Conservation (phyloP, 2,329 filamentous ascomycete genomes). For the Penicillium olsonii region DNA sequence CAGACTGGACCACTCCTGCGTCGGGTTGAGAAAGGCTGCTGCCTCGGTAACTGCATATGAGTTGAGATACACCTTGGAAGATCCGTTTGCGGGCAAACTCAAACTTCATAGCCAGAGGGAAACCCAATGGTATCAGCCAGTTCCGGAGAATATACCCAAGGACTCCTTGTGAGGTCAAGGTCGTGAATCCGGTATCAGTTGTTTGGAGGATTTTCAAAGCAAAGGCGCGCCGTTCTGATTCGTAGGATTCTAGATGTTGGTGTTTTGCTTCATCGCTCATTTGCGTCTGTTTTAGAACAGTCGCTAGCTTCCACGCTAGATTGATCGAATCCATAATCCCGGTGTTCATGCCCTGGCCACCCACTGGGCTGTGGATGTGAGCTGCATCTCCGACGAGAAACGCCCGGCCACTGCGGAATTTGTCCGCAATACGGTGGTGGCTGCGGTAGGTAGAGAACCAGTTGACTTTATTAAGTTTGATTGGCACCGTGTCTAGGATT, state of each 20-base stretch:
- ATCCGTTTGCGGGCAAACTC: conserved; percentile 18
- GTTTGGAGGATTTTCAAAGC: conserved; percentile 45
- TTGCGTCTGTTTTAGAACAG: conserved; percentile 39
- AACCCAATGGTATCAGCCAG: conserved; percentile 42
- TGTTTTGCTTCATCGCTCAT: conserved; percentile 35
- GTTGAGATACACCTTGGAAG: conserved; percentile 45
- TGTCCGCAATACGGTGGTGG: conserved; percentile 45
- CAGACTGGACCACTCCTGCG: conserved; percentile 43
- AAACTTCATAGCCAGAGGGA: conserved; percentile 27
- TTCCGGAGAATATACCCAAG: conserved; percentile 45
- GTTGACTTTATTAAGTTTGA: conserved; percentile 32
- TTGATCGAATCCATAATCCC: conserved; percentile 58
- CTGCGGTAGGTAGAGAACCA: conserved; percentile 51
- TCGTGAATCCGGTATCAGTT: conserved; percentile 47
- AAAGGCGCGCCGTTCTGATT: conserved; percentile 51
- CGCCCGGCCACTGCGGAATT: conserved; percentile 50
- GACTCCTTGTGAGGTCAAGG: conserved; percentile 40
- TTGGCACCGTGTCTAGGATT: conserved; percentile 21
- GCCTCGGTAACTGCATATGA: conserved; percentile 46
- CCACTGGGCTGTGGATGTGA: conserved; percentile 58
- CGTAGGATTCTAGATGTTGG: conserved; percentile 51
- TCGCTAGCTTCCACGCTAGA: conserved; percentile 57
- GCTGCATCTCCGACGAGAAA: conserved; percentile 61
- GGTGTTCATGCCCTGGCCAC: conserved; percentile 61
- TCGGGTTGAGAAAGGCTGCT: conserved; percentile 37